Percentiles rank a stretch among this genome's conserved stretches.
Conservation (phyloP, 2,329 filamentous ascomycete species). For the Penicillium palitans region DNA sequence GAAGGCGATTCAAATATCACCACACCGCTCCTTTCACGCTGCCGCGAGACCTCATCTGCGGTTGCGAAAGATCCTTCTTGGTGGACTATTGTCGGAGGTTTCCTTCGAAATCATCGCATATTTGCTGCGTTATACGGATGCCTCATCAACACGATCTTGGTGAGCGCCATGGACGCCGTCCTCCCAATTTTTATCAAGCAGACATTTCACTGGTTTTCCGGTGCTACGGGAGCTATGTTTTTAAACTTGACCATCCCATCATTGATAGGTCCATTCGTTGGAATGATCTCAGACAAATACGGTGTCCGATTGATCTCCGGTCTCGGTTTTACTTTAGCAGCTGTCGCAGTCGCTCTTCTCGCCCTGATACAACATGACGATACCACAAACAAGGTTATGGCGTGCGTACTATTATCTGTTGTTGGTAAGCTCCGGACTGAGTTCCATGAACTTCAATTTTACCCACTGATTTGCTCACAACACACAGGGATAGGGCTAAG, state of each 20-base stretch:
- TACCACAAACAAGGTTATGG: not conserved
- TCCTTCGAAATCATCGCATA: not conserved
- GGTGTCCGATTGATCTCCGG: not conserved
- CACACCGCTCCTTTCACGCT: not conserved
- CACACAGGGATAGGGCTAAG: slow-evolving; percentile 3
- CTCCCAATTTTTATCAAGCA: slow-evolving; percentile 4
- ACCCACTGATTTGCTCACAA: not conserved
- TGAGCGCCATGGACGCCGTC: slow-evolving; percentile 4
- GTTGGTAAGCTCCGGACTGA: not conserved
- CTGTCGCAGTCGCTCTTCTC: not conserved
- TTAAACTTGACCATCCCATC: slow-evolving; percentile 9
- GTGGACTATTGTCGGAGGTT: slow-evolving; percentile 6
- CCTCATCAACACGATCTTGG: slow-evolving; percentile 6
- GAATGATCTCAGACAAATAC: slow-evolving; percentile 9
- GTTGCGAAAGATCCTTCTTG: not conserved
- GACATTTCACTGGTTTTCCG: slow-evolving; percentile 7
- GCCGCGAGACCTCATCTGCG: not conserved
- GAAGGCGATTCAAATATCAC: not conserved
- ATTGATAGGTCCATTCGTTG: slow-evolving; percentile 5
- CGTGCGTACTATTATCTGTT: not conserved
- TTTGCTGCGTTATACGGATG: slow-evolving; percentile 6
- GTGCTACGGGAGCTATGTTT: slow-evolving; percentile 8
- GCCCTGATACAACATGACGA: not conserved
- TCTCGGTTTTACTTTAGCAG: not conserved
- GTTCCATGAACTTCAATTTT: too few relatives aligned